Evolutionary conservation across 345 rosid genomes (phyloP), one percentile per base, ranked within the genome.

Genomic region (Pugionium cornutum): DNA sequence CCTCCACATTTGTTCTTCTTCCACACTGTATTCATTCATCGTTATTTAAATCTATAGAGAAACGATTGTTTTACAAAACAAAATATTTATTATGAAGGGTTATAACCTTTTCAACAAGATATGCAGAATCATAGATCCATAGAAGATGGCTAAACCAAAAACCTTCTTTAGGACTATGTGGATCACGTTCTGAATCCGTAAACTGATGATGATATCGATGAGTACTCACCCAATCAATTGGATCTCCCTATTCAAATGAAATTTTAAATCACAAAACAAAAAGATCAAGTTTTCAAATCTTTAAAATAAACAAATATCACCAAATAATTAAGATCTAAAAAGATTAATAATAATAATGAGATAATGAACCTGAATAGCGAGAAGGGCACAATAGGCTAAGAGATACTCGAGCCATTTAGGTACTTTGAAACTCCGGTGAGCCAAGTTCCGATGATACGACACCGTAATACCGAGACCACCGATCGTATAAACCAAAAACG

Each of bases 211-310:
- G 96, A 44, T 85, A 83, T 58, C 98, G 80, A 64, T 92, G 98
- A 2, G 86, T 86, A 80, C 98, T 89, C 52, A 87, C 96, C 96
- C 98, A 92, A 72, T 83, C 89, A 53, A 87, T 92, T 52, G 98
- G 98, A 54, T 80, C 76, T 65, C 71, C 82, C 78, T 73, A 30
- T 44, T 53, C 28, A 52, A 5, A 9, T 5, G 5, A 1, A 9
- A 26, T 18, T 18, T 18, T 18, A 50, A 8, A 7, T 10, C 40
- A 10, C 9, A 3, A 50, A 51, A 43, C 54, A 26, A 58, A 29
- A 34, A 50, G 18, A 18, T 18, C 18, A 18, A 18, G 18, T 18
- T 18, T 18, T 18, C 18, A 18, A 18, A 18, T 18, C 18, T 18
- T 18, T 18, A 18, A 18, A 18, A 18, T 18, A 18, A 18, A 18